phyloP scores from a whole-genome alignment of 1,284 basidiomycete genomes.

The Sparassis latifolia region DNA sequence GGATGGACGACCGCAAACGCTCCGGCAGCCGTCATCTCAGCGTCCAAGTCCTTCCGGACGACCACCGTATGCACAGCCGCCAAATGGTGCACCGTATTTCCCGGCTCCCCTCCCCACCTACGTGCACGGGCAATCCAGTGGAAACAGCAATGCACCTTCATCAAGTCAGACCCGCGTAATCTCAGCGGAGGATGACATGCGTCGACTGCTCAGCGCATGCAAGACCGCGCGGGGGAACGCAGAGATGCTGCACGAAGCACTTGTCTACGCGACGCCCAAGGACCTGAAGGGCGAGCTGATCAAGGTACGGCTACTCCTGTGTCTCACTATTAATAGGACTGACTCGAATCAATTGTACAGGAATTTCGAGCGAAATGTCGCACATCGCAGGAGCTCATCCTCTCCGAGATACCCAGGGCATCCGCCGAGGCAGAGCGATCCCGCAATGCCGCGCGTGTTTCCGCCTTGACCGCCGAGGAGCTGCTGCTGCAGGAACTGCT shows the following conservation, averaged over 20 bases:
- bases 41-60: too few relatives aligned
- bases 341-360: conserved; percentile 27
- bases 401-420: conserved; percentile 74
- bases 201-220: conserved; percentile 69
- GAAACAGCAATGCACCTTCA: too few relatives aligned
- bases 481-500: conserved; percentile 57
- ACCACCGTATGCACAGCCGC: too few relatives aligned
- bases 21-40: too few relatives aligned
- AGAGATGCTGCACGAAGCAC: conserved; percentile 53
- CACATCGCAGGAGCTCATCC: conserved; percentile 64
- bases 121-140: too few relatives aligned
- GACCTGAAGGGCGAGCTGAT: conserved; percentile 50
- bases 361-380: conserved; percentile 68
- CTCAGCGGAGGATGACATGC: conserved; percentile 58
- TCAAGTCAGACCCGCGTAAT: too few relatives aligned
- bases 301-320: conserved; percentile 34
- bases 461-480: conserved; percentile 43
- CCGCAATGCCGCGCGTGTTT: conserved; percentile 13
- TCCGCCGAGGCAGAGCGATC: conserved; percentile 64
- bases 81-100: too few relatives aligned
- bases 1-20: too few relatives aligned
- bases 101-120: too few relatives aligned
- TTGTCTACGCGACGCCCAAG: conserved; percentile 58
- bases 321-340: too few relatives aligned
- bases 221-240: conserved; percentile 70